phyloP scores from a whole-genome alignment of 179 eudicot species.

The Beta corolliflora region DNA sequence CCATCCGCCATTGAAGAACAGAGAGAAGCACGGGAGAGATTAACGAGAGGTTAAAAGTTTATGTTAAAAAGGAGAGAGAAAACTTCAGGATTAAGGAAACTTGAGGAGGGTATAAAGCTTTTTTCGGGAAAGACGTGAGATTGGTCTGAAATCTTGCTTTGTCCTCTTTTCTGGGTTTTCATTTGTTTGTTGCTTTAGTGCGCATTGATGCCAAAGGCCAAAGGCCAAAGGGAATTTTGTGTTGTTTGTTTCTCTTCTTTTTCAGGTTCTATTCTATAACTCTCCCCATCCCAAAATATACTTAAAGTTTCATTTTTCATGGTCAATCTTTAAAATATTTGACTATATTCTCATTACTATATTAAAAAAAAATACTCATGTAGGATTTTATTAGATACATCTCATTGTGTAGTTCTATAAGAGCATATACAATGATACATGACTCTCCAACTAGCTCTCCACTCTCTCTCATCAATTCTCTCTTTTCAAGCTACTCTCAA shows the following conservation, averaged over 20 bases:
- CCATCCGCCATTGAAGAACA: conserved; percentile 55
- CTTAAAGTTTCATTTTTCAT: too few species aligned
- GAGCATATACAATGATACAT: too few species aligned
- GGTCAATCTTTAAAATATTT: too few species aligned
- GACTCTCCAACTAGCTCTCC: fast-evolving
- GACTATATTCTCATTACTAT: too few species aligned
- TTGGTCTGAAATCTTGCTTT: conserved; percentile 33
- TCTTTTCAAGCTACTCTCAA: fast-evolving
- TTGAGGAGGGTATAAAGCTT: conserved; percentile 32
- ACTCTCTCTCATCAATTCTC: too few species aligned
- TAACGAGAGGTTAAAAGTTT: conserved; percentile 3
- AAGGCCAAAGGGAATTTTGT: not conserved
- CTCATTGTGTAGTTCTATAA: too few species aligned
- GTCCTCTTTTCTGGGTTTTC: conserved; percentile 14
- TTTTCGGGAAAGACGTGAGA: conserved; percentile 18
- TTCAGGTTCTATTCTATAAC: not conserved
- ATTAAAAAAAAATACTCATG: too few species aligned
- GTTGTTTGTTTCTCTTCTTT: not conserved
- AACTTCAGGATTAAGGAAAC: conserved; percentile 42
- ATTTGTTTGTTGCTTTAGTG: not conserved
- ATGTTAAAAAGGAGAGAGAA: conserved; percentile 27
- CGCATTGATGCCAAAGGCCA: conserved; percentile 7
- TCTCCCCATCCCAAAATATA: too few species aligned
- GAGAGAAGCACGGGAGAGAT: conserved; percentile 4
- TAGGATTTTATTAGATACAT: too few species aligned